Percentiles rank a stretch among this genome's conserved stretches.
These are phyloP conservation scores for Phytophthora tentaculata DNA, from an alignment of 352 stramenopile genomes.

Conservation along the genomic window DNA sequence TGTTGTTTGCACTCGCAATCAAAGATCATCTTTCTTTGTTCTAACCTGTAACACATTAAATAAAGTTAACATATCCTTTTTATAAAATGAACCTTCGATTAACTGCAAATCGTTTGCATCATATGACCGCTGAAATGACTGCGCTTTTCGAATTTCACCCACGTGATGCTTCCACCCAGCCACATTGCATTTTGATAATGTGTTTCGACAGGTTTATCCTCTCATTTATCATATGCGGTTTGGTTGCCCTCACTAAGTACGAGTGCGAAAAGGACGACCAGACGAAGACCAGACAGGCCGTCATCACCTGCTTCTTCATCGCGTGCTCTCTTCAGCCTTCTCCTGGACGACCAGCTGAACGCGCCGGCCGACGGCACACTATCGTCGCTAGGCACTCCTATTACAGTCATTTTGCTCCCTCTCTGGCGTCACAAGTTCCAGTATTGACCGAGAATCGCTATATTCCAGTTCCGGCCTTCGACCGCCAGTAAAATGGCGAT, in stretches of 20 bases:
- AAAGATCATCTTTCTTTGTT: too few species aligned
- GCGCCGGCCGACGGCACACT: not conserved
- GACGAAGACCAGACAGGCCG: constrained; percentile 14
- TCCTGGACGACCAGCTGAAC: constrained; percentile 17
- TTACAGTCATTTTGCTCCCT: constrained; percentile 9
- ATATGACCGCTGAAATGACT: not conserved
- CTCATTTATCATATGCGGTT: not conserved
- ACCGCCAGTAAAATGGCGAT: constrained; percentile 16
- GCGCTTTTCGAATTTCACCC: not conserved
- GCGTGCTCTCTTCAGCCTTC: constrained; percentile 15
- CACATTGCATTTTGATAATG: not conserved
- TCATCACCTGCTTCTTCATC: constrained; percentile 14
- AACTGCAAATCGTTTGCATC: not conserved
- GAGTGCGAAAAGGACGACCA: constrained; percentile 25
- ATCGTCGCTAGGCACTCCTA: not conserved
- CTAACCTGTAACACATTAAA: too few species aligned
- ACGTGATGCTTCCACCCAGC: not conserved
- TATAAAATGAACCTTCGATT: not conserved
- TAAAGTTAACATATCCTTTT: too few species aligned
- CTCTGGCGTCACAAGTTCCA: not conserved
- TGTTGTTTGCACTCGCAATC: too few species aligned
- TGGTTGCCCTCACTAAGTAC: constrained; percentile 15
- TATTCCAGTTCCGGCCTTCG: not conserved
- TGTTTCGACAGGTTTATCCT: not conserved
- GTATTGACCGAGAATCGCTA: constrained; percentile 28